phyloP scores from a whole-genome alignment of 2,329 filamentous ascomycete species.

The Ophiosphaerella korrae region DNA sequence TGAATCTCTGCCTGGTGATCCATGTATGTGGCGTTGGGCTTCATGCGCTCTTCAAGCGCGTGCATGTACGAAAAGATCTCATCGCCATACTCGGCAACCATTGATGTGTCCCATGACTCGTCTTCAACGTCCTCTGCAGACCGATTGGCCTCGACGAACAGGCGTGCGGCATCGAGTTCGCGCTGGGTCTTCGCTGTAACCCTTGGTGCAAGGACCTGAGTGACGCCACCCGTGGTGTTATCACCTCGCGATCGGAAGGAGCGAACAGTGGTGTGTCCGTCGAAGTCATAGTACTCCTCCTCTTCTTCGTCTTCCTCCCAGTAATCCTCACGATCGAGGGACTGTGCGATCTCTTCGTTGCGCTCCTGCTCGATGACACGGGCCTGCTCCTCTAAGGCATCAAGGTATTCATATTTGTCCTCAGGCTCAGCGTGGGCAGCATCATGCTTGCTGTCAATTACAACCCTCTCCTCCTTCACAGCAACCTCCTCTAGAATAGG shows the following conservation, averaged over 20 bases:
- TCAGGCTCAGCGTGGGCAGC: slow-evolving; percentile 23
- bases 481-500: slow-evolving; percentile 21
- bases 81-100: slow-evolving; percentile 96
- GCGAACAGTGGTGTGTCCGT: slow-evolving; percentile 74
- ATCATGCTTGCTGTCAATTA: slow-evolving; percentile 10
- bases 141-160: slow-evolving; percentile 68
- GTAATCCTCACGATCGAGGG: slow-evolving; percentile 68
- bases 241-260: slow-evolving; percentile 78
- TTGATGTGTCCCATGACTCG: slow-evolving; percentile 90
- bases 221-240: slow-evolving; percentile 69
- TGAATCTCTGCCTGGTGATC: slow-evolving; percentile 95
- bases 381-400: slow-evolving; percentile 45
- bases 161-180: slow-evolving; percentile 72
- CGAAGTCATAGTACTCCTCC: slow-evolving; percentile 74
- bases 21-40: slow-evolving; percentile 94
- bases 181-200: slow-evolving; percentile 70
- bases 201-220: slow-evolving; percentile 73
- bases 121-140: slow-evolving; percentile 81
- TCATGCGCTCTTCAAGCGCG: slow-evolving; percentile 83
- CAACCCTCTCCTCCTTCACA: slow-evolving; percentile 17
- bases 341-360: slow-evolving; percentile 43
- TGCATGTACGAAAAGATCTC: slow-evolving; percentile 96
- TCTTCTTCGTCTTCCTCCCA: slow-evolving; percentile 77
- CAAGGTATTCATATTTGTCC: slow-evolving; percentile 43
- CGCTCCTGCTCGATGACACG: slow-evolving; percentile 43